Evolutionary conservation across 2,329 filamentous ascomycete species (phyloP), one percentile per base, ranked within the genome.

Genomic region (Helicocarpus griseus): DNA sequence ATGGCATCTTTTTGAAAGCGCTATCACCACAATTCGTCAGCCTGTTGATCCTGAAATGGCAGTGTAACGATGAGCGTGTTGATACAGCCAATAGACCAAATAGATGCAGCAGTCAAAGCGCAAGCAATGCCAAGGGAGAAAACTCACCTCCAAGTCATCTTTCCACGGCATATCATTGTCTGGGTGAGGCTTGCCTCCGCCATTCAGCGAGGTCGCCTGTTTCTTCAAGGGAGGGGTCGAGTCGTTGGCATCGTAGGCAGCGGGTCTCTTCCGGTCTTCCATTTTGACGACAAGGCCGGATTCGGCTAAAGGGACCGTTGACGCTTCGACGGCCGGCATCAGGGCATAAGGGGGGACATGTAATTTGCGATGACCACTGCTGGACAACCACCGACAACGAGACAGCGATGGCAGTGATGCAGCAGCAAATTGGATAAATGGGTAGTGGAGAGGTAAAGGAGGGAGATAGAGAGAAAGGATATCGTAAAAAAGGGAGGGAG

Each of bases 221-320:
- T 89, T 86, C 78, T 97, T 98, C 66, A 83, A 86, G 21, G 91
- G 90, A 59, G 91, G 91, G 59, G 86, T 87, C 65, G 87, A 77
- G 61, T 96, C 89, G 69, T 93, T 87, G 64, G 81, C 76, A 67
- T 85, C 86, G 72, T 81, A 79, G 62, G 86, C 80, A 67, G 89
- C 87, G 67, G 89, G 86, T 81, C 93, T 84, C 81, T 98, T 98
- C 81, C 93, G 89, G 78, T 97, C 93, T 80, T 98, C 93, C 91
- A 97, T 98, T 81, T 93, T 95, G 62, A 83, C 77, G 77, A 83
- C 77, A 74, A 87, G 79, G 79, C 83, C 83, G 70, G 79, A 72
- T 76, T 88, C 85, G 77, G 86, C 82, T 80, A 83, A 81, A 78
- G 84, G 79, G 72, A 84, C 78, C 73, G 82, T 80, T 69, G 79